These are phyloP conservation scores for Akanthomyces muscarius DNA, from an alignment of 2,329 filamentous ascomycete genomes.

Conservation along the genomic window DNA sequence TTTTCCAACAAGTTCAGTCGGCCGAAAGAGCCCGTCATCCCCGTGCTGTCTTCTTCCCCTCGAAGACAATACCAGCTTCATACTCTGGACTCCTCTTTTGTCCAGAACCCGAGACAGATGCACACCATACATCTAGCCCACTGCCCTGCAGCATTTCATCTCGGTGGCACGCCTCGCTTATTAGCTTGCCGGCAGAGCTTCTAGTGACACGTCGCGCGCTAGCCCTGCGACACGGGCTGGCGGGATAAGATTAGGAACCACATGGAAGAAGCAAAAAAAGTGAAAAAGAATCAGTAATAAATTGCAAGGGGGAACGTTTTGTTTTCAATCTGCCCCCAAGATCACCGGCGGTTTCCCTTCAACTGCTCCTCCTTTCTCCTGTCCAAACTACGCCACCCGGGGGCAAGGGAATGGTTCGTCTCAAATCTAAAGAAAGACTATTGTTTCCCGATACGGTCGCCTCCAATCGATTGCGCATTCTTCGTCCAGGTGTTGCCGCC, in stretches of 20 bases:
- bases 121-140: background rate
- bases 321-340: background rate
- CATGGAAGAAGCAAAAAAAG: background rate
- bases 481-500: background rate
- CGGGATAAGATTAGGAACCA: constrained; percentile 4
- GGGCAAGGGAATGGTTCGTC: no score
- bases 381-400: background rate
- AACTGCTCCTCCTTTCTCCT: background rate
- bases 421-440: no score
- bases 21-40: no score
- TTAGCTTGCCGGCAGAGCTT: no score
- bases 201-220: background rate
- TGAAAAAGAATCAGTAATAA: background rate
- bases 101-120: background rate
- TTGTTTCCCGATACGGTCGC: background rate
- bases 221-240: background rate
- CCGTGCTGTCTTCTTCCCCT: no score
- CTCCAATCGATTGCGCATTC: background rate
- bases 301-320: background rate
- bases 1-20: no score
- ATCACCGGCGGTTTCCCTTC: background rate
- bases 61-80: no score
- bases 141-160: background rate
- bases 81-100: no score
- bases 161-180: no score